Evolutionary conservation across 164 flowering plant genomes (phyloP), one percentile per base, ranked within the genome.

Genomic region (Liquidambar formosana): DNA sequence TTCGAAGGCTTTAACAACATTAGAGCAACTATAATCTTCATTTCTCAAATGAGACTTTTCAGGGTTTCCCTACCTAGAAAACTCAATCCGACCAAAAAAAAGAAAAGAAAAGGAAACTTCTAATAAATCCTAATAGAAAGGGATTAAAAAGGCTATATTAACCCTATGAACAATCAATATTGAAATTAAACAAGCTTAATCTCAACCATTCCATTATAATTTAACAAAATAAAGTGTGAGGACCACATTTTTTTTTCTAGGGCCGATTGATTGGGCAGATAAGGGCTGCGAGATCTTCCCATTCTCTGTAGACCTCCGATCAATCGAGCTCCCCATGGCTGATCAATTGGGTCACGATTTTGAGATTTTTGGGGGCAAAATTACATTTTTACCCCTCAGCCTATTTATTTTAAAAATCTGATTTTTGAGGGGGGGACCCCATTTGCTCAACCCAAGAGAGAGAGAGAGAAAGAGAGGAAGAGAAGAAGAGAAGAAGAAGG

Each of bases 201-300:
- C 21, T n/a, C 54, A 51, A 51, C 21, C n/a, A 51, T 51, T 51
- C 51, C 3, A 16, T 51, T 8, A n/a, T 16, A 51, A 3, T 64
- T 95, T 48, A 48, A 48, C 5, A 48, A 5, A 48, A 4, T 15
- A 11, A 13, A 10, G 16, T 48, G 14, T 48, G 18, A 13, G 4
- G 14, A n/a, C 18, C 16, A 13, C 16, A 1, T 8, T 1, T 16
- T 14, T 16, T 14, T 48, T 48, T 14, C 2, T 16, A 15, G 5
- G 0, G 51, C 51, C 16, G 16, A 48, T 48, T 48, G 16, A n/a
- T n/a, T 14, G 14, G 51, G 5, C 14, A 48, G 16, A 13, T n/a
- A 16, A 48, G n/a, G n/a, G n/a, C n/a, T n/a, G n/a, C n/a, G n/a
- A n/a, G n/a, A n/a, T n/a, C n/a, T n/a, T n/a, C n/a, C n/a, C n/a